These are phyloP conservation scores for Aspergillus sp. DNA, from an alignment of 2,329 filamentous ascomycete species.

Conservation along the genomic window DNA sequence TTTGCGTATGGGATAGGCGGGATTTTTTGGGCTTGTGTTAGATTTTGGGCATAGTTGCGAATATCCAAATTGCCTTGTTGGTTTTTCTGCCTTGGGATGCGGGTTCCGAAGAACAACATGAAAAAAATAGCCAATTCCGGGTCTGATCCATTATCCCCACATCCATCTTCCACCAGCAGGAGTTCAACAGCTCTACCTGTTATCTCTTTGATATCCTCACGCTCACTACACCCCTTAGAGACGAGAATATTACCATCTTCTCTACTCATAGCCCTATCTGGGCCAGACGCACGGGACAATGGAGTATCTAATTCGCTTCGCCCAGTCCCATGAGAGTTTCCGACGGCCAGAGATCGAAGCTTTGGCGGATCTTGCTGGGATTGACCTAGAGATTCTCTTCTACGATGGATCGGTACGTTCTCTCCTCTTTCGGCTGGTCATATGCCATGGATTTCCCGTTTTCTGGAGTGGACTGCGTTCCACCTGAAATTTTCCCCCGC, in stretches of 20 bases:
- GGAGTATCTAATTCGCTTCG: conserved; percentile 86
- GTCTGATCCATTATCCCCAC: not conserved
- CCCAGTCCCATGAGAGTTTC: conserved; percentile 88
- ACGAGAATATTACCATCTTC: not conserved
- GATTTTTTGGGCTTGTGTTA: not conserved
- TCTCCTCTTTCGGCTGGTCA: conserved; percentile 4
- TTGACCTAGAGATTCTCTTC: conserved; percentile 68
- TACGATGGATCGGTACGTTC: conserved; percentile 70
- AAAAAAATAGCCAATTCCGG: not conserved
- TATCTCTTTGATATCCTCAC: too few relatives aligned
- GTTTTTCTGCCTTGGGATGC: not conserved
- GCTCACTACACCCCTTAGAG: too few relatives aligned
- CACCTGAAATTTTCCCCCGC: conserved; percentile 2
- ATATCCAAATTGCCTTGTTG: not conserved
- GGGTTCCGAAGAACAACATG: conserved; percentile 1
- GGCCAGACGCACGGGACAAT: conserved; percentile 28
- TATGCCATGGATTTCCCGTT: not conserved
- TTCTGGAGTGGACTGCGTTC: not conserved
- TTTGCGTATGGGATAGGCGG: not conserved
- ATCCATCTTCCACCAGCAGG: not conserved
- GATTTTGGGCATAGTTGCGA: too few relatives aligned
- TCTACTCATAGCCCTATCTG: not conserved
- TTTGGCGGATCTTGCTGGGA: conserved; percentile 65
- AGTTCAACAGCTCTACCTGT: too few relatives aligned
- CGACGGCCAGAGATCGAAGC: conserved; percentile 79